A percentile compares a stretch with the other conserved stretches of the same genome.
Conservation (phyloP, 2,329 filamentous ascomycete species). For the Pezicula radicicola region DNA sequence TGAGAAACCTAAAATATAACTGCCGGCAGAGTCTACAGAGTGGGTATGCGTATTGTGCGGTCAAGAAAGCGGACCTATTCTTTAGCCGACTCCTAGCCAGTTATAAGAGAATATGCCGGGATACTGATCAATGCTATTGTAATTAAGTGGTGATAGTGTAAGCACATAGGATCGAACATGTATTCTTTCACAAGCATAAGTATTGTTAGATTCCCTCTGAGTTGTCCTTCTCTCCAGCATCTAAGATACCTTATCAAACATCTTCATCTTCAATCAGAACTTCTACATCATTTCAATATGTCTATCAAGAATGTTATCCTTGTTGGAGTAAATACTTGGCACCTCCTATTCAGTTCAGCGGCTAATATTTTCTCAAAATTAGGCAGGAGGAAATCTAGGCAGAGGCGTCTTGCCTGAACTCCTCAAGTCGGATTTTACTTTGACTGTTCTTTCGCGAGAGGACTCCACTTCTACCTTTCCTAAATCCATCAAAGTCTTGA, state of each 20-base stretch:
- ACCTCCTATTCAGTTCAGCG: not conserved
- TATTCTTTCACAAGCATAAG: not conserved
- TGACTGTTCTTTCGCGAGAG: slow-evolving; percentile 42
- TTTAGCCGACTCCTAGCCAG: not conserved
- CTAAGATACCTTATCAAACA: not conserved
- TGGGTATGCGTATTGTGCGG: not conserved
- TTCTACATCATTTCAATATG: not conserved
- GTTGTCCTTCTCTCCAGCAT: not conserved
- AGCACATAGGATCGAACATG: not conserved
- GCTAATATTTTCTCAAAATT: not conserved
- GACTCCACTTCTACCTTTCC: slow-evolving; percentile 32
- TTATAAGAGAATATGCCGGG: not conserved
- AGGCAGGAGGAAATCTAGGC: slow-evolving; percentile 25
- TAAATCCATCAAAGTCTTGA: slow-evolving; percentile 34
- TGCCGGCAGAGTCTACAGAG: too few species aligned
- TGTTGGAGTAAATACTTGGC: slow-evolving; percentile 4
- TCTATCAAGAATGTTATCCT: slow-evolving; percentile 7
- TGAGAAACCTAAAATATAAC: too few species aligned
- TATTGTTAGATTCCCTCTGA: not conserved
- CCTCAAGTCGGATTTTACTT: slow-evolving; percentile 30
- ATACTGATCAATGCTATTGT: not conserved
- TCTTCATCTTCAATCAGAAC: not conserved
- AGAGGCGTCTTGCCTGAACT: slow-evolving; percentile 19
- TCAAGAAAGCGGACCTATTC: not conserved
- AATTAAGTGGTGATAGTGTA: not conserved